Evolutionary conservation across 2,329 filamentous ascomycete genomes (phyloP), one percentile per base, ranked within the genome.

Genomic region (Epichloe typhina): DNA sequence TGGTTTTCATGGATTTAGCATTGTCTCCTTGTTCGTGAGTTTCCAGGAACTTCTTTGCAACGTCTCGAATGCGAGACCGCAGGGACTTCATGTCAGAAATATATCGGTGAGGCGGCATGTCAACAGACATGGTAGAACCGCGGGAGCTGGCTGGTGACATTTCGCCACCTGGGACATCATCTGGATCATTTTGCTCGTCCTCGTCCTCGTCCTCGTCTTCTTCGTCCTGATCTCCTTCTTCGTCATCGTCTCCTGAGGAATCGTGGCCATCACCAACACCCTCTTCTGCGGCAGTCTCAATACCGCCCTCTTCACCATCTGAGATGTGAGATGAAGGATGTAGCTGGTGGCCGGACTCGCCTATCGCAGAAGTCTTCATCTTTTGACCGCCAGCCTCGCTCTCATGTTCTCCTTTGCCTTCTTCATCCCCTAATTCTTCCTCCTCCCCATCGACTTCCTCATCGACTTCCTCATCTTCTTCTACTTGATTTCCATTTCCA

Each of bases 1-100:
- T 90, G 51, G 83, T 79, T 62, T 86, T 87, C 75, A 94, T 83
- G 7, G 74, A 73, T 60, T 82, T 83, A 17, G 83, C 82, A 55
- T 77, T 76, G 54, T 84, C 80, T 55, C 88, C 83, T 3, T 79
- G 82, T 64, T 96, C 89, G 57, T 97, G 89, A 0, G 78, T 74
- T 52, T 90, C 84, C 37, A 97, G 70, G 63, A 98, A 96, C 50
- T 79, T 85, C 66, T 86, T 87, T 0, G 93, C 90, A 52, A 85
- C 79, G 35, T 81, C 71, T 15, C 83, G 80, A 57, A 95, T 93
- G 52, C 85, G 75, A 49, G 87, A 59, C 47, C 66, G 65, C 62
- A 87, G 77, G 37, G 81, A 79, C 56, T 69, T 73, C 50, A 67
- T 59, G 62, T 76, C 73, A 9, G 72, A 70, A 13, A 71, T 59